These are phyloP conservation scores for Neoscytalidium dimidiatum DNA, from an alignment of 2,329 filamentous ascomycete species.

Conservation along the genomic window DNA sequence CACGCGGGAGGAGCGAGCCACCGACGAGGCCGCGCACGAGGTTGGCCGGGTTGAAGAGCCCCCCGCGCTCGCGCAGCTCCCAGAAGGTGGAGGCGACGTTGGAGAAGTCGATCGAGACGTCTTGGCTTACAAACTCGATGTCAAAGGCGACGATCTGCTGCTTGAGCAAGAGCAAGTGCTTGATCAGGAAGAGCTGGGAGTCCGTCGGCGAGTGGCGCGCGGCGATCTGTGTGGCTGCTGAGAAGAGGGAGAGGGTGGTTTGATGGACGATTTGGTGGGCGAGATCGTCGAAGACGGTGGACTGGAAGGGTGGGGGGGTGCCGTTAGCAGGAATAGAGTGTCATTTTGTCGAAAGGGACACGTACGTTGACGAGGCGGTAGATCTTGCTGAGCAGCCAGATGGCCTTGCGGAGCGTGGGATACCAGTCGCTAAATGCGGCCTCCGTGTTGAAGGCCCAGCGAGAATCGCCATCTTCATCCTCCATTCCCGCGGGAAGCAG, in stretches of 20 bases:
- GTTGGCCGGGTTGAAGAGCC: constrained; percentile 65
- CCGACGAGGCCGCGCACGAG: constrained; percentile 62
- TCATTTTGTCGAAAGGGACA: background rate
- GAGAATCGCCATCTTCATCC: constrained; percentile 48
- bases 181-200: constrained; percentile 87
- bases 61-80: constrained; percentile 65
- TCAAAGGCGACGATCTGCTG: constrained; percentile 96
- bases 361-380: constrained; percentile 68
- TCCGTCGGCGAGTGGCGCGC: constrained; percentile 68
- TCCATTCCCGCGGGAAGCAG: constrained; percentile 46
- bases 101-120: constrained; percentile 66
- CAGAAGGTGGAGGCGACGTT: constrained; percentile 66
- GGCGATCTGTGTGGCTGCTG: constrained; percentile 71
- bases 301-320: constrained; percentile 42
- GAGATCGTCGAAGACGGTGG: constrained; percentile 69
- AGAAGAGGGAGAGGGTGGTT: constrained; percentile 79
- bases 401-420: constrained; percentile 66
- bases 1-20: constrained; percentile 61
- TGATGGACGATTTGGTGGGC: constrained; percentile 85
- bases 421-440: constrained; percentile 64
- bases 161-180: constrained; percentile 91
- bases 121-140: constrained; percentile 72
- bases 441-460: constrained; percentile 59
- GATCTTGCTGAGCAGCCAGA: constrained; percentile 69
- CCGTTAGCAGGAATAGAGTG: constrained; percentile 16